These are phyloP conservation scores for Fusarium sp. DNA, from an alignment of 2,329 filamentous ascomycete species.

Conservation along the genomic window DNA sequence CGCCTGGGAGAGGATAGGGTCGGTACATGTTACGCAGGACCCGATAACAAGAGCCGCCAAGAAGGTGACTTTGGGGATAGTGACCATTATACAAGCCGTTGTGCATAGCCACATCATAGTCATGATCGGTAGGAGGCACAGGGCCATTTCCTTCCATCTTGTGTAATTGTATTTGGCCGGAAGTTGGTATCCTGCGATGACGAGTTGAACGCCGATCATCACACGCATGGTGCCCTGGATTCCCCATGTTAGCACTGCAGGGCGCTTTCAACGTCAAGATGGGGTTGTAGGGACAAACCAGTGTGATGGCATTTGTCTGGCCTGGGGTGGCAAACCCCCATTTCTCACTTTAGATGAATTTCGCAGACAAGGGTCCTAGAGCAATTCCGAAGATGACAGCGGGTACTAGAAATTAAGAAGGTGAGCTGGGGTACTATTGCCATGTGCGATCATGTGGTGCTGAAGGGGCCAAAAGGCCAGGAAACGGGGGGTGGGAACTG, in stretches of 20 bases:
- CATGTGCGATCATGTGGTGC: not conserved
- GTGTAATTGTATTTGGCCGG: conserved; percentile 65
- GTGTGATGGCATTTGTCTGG: not conserved
- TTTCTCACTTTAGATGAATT: not conserved
- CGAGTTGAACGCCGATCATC: conserved; percentile 71
- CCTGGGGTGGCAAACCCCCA: not conserved
- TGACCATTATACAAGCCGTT: conserved; percentile 65
- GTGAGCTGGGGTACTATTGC: not conserved
- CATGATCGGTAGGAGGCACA: conserved; percentile 70
- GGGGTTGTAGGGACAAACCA: not conserved
- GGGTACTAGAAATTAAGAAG: not conserved
- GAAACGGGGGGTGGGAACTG: not conserved
- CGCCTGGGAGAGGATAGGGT: conserved; percentile 22
- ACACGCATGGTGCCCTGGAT: conserved; percentile 62
- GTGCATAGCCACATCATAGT: conserved; percentile 72
- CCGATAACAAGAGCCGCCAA: conserved; percentile 68
- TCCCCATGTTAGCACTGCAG: not conserved
- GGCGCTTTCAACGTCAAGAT: not conserved
- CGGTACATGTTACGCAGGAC: conserved; percentile 71
- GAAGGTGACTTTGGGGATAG: conserved; percentile 65
- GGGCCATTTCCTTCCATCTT: conserved; percentile 64
- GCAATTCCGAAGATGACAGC: not conserved
- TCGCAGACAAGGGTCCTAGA: not conserved
- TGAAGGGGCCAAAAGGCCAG: not conserved
- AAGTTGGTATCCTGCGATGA: conserved; percentile 72